These are phyloP conservation scores for Begonia masoniana DNA, from an alignment of 306 rosid species.

Conservation along the genomic window DNA sequence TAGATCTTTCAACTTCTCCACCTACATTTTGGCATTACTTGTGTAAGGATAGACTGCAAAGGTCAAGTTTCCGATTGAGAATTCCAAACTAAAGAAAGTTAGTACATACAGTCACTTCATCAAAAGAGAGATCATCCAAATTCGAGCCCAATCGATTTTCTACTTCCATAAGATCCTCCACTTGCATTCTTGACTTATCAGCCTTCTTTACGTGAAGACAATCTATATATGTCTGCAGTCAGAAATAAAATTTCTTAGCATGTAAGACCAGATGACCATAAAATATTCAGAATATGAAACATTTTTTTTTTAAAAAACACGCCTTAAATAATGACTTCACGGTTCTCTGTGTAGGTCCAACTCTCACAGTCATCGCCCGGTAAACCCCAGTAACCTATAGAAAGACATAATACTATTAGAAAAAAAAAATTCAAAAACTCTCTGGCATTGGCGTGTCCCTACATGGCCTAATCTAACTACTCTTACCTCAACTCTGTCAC, in stretches of 20 bases:
- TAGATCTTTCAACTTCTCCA: slow-evolving; percentile 65
- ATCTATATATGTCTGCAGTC: slow-evolving; percentile 76
- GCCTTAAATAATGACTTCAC: slow-evolving; percentile 94
- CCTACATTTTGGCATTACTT: slow-evolving; percentile 31
- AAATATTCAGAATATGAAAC: not conserved
- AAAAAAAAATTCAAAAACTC: slow-evolving; percentile 7
- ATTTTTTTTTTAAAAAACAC: slow-evolving; percentile 1
- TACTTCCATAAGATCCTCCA: slow-evolving; percentile 51
- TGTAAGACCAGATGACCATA: slow-evolving; percentile 8
- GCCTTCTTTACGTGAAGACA: slow-evolving; percentile 89
- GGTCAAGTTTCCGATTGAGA: too few relatives aligned
- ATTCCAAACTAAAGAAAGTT: too few relatives aligned
- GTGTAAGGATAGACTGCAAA: slow-evolving; percentile 6
- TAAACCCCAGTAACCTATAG: slow-evolving; percentile 82
- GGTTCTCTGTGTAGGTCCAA: slow-evolving; percentile 93
- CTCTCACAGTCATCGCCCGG: slow-evolving; percentile 91
- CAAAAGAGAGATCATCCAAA: slow-evolving; percentile 36
- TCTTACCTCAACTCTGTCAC: slow-evolving; percentile 92
- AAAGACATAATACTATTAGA: slow-evolving; percentile 12
- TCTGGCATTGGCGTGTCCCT: not conserved
- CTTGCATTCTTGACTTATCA: slow-evolving; percentile 78
- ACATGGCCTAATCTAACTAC: slow-evolving; percentile 3
- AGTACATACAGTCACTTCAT: slow-evolving; percentile 46
- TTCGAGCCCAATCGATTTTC: slow-evolving; percentile 25
- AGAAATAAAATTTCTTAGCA: slow-evolving; percentile 6